These are phyloP conservation scores for Tulasnella calospora DNA, from an alignment of 768 basidiomycete species.

Conservation along the genomic window DNA sequence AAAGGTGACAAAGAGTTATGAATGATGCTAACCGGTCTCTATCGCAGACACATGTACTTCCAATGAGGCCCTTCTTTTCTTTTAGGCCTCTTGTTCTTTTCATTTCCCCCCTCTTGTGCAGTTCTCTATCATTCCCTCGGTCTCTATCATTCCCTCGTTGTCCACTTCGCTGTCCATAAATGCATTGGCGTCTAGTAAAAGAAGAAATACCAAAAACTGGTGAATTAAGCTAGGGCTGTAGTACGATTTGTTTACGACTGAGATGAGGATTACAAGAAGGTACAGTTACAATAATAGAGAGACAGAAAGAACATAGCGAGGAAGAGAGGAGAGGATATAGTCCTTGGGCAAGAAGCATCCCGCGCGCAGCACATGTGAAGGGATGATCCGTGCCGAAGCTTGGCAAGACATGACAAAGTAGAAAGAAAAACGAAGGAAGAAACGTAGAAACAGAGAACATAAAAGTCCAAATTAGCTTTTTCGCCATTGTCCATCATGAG, in stretches of 20 bases:
- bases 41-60: conserved; percentile 15
- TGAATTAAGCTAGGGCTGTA: background rate
- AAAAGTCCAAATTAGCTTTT: background rate
- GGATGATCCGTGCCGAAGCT: background rate
- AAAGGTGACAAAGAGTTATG: background rate
- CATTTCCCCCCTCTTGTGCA: background rate
- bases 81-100: background rate
- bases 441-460: background rate
- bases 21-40: background rate
- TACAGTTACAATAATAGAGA: background rate
- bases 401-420: background rate
- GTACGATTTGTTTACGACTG: background rate
- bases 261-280: background rate
- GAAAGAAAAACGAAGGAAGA: background rate
- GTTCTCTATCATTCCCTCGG: too few species aligned
- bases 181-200: too few species aligned
- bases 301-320: background rate
- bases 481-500: background rate
- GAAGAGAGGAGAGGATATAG: background rate
- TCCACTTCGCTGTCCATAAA: background rate
- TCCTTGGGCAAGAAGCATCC: background rate
- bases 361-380: background rate
- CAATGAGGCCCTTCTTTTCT: background rate
- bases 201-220: background rate
- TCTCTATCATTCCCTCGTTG: too few species aligned